Conservation (phyloP, 345 rosid species). For the Rhodomyrtus tomentosa region DNA sequence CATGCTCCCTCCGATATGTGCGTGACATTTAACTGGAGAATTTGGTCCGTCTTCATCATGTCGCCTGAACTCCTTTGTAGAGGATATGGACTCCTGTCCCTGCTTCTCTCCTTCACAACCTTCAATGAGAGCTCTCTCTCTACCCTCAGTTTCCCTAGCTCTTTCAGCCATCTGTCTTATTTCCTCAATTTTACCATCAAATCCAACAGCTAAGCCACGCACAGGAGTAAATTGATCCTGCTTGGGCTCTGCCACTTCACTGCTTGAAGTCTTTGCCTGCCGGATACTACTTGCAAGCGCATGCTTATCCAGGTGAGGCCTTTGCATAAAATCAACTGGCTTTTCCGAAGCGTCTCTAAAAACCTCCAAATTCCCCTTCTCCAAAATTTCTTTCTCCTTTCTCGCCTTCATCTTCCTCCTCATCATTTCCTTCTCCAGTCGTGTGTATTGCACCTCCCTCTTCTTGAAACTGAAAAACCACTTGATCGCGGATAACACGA, state of each 20-base stretch:
- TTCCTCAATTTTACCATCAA: slow-evolving; percentile 33
- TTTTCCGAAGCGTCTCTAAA: slow-evolving; percentile 23
- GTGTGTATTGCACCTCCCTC: slow-evolving; percentile 29
- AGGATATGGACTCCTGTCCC: not conserved
- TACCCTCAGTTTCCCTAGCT: slow-evolving; percentile 34
- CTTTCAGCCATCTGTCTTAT: slow-evolving; percentile 48
- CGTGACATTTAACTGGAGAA: not conserved
- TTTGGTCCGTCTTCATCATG: slow-evolving; percentile 3
- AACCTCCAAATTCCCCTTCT: slow-evolving; percentile 47
- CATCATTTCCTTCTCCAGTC: slow-evolving; percentile 82
- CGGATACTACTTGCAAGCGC: slow-evolving; percentile 36
- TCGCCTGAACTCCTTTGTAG: slow-evolving; percentile 5
- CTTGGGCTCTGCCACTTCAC: slow-evolving; percentile 14
- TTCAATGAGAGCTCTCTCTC: slow-evolving; percentile 10
- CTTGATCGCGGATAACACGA: slow-evolving; percentile 43
- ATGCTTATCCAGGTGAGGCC: slow-evolving; percentile 54
- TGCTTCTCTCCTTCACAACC: slow-evolving; percentile 21
- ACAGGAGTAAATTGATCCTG: slow-evolving; percentile 11
- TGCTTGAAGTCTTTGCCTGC: slow-evolving; percentile 23
- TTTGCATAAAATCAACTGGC: slow-evolving; percentile 14
- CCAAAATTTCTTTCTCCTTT: slow-evolving; percentile 35
- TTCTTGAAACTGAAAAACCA: slow-evolving; percentile 21
- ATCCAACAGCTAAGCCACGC: not conserved
- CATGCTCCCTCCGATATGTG: not conserved
- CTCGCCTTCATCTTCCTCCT: slow-evolving; percentile 67